Percentiles rank a stretch among this genome's conserved stretches.
Evolutionary conservation across 345 rosid species (phyloP).

Genomic region (Carallia brachiata): DNA sequence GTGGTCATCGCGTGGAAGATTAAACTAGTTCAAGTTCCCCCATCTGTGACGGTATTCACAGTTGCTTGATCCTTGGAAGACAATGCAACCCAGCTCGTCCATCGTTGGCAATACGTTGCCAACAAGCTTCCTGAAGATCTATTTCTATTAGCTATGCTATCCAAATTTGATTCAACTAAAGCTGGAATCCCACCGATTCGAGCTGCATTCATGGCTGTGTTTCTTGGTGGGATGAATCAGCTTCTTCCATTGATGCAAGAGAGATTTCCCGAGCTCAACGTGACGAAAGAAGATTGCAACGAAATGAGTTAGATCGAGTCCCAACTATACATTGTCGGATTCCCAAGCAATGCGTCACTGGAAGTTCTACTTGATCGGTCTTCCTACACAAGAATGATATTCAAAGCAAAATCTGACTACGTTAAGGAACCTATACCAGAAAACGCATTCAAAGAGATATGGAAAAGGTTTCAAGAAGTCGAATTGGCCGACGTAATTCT

Average conservation of each 20-base stretch:
- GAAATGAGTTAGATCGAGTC: conserved; percentile 55
- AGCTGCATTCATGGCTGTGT: conserved; percentile 14
- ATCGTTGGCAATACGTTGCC: conserved; percentile 14
- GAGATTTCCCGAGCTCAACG: conserved; percentile 36
- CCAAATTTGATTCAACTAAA: neutral
- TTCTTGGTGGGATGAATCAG: conserved; percentile 18
- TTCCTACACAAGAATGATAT: neutral
- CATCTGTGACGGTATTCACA: conserved; percentile 1
- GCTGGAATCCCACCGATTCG: neutral
- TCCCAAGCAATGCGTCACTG: conserved; percentile 22
- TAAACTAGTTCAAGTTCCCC: conserved; percentile 15
- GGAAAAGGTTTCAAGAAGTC: conserved; percentile 28
- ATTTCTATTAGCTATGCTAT: neutral
- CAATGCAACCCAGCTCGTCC: conserved; percentile 6
- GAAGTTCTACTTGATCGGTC: conserved; percentile 29
- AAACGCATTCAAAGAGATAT: conserved; percentile 24
- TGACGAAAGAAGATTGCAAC: conserved; percentile 32
- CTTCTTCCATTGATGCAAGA: conserved; percentile 22
- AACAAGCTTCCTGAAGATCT: conserved; percentile 11
- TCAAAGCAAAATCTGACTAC: conserved; percentile 45
- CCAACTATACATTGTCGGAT: conserved; percentile 25
- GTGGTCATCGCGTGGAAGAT: conserved; percentile 10
- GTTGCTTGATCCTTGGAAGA: neutral
- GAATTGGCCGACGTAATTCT: conserved; percentile 1
- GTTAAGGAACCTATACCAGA: conserved; percentile 35